A percentile compares a stretch with the other conserved stretches of the same genome.
Conservation (phyloP, 306 rosid species). For the Potentilla sterilis region DNA sequence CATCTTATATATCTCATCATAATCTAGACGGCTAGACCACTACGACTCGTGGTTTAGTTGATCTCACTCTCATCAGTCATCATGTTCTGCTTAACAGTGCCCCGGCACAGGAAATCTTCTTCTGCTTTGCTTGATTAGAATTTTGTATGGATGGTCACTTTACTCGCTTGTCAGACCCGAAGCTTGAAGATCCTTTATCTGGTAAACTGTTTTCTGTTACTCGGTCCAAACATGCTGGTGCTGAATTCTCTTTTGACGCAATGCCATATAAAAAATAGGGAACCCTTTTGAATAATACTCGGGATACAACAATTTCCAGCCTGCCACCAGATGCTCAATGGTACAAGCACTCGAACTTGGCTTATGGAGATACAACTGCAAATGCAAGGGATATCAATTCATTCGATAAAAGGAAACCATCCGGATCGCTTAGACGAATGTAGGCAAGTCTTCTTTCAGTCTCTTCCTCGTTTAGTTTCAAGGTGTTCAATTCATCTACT, state of each 20-base stretch:
- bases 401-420: slow-evolving; percentile 87
- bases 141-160: neutral
- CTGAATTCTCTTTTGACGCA: neutral
- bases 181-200: neutral
- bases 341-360: neutral
- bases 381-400: slow-evolving; percentile 86
- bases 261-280: neutral
- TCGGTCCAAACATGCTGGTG: neutral
- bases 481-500: slow-evolving; percentile 37
- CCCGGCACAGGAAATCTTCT: neutral
- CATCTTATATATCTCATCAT: neutral
- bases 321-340: neutral
- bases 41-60: neutral
- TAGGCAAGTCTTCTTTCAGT: slow-evolving; percentile 33
- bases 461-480: slow-evolving; percentile 22
- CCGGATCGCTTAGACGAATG: slow-evolving; percentile 81
- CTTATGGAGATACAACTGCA: slow-evolving; percentile 58
- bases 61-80: neutral
- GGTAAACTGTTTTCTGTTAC: neutral
- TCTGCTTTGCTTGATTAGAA: neutral
- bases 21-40: neutral
- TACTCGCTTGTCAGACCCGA: neutral
- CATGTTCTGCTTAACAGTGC: neutral
- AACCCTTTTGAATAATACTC: neutral
- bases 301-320: neutral